Base-by-base conservation (phyloP, 306 rosid species). In the Senna tora region DNA sequence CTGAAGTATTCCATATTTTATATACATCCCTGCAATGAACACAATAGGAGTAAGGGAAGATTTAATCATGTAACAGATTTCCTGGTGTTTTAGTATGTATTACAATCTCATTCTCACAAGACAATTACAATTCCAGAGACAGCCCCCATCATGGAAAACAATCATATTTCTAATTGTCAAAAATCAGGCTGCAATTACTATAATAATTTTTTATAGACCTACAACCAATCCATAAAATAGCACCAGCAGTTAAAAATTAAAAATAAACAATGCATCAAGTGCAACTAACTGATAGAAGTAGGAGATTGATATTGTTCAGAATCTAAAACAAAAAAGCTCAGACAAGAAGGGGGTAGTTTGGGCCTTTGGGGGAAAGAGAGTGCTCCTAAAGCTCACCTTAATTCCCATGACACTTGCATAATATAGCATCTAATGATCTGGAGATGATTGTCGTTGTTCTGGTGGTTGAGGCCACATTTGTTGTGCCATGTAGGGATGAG, bases 401-500 rank as follows among this genome's bases (percentile, higher is more conserved):
- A 21, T n/a, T 72, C 63, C 63, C 32, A 51, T 4, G 41, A 47
- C 28, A 32, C 53, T 32, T 15, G 34, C 34, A 63, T 30, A 16
- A 51, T n/a, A 36, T 21, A 17, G 69, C 50, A 64, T 49, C 78
- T 80, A 84, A 47, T 75, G 82, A 69, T 80, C 85, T 17, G 87
- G 83, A 55, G 83, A 77, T 28, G 83, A n/a, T 56, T 65, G 83
- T 19, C 73, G 73, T 50, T 84, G 87, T 22, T 80, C 87, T 3
- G 77, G 78, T 28, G 87, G 82, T 61, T 80, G 87, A 53, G 85
- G 87, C 87, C 87, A 84, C 82, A 84, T 80, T 12, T 77, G 85
- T 17, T 79, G 83, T 5, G 84, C 78, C 80, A 80, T 80, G 78
- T 80, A 84, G 53, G 87, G 80, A 63, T 84, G 85, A 63, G 85